Base-by-base conservation (phyloP, 2,329 filamentous ascomycete species). In the Didymella segeticola region DNA sequence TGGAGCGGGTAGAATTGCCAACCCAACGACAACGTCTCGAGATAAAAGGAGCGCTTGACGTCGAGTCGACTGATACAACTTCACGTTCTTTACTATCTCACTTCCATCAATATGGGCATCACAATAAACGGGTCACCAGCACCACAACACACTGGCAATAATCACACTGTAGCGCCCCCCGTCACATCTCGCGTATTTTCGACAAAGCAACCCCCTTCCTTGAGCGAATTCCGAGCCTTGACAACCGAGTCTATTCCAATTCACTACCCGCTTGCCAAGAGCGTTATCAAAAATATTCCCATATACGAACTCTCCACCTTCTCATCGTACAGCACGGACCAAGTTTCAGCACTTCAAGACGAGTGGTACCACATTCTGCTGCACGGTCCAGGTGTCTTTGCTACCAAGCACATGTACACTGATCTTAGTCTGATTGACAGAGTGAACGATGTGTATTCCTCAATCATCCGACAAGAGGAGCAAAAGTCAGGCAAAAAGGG, bases 291-390 rank as follows among this genome's bases (percentile, higher is more conserved):
- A 31, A 85, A 85, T 58, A 75, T 87, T 3, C 84, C 84, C 0
- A 78, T 86, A 55, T 87, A 87, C 70, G 69, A 82, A 27, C 73
- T 83, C 5, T 61, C 70, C 0, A 56, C 64, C 2, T 75, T 77
- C 51, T 67, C 77, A 4, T 62, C 73, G 3, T 53, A 72, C 0
- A 68, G 75, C 22, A 11, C 62, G 6, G 37, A 59, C 1, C 62
- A 69, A n/a, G 64, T 73, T 23, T 57, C 71, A 14, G 62, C 68
- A 4, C 77, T 87, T 2, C 83, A 86, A 67, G 80, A 86, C 58
- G 85, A 87, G 74, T 84, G 83, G 80, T 80, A 86, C 61, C 77
- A 83, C 54, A 78, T 84, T 49, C 79, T 88, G 2, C 75, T 79
- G 49, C 73, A 76, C 1, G 85, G 85, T 0, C 83, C 86, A 0